Evolutionary conservation across 768 basidiomycete species (phyloP).

Genomic region (Suillus occidentalis): DNA sequence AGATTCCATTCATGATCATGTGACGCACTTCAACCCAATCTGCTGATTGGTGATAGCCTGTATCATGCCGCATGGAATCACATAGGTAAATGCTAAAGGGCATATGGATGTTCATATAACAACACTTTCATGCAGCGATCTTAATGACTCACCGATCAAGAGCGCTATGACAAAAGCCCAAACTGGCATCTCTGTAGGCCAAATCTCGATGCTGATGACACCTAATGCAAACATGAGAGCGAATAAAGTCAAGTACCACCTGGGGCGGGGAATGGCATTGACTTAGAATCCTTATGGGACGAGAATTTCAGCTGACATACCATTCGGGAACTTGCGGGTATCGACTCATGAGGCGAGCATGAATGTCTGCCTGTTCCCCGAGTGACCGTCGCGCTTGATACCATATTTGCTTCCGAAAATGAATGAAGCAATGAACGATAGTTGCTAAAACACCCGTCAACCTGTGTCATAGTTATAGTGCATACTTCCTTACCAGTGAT

Average conservation of each 20-base stretch:
- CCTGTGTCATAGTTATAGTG: background rate
- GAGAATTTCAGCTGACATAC: background rate
- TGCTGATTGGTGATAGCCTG: slow-evolving; percentile 80
- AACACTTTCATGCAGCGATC: background rate
- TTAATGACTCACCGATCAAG: slow-evolving; percentile 39
- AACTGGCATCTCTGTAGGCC: slow-evolving; percentile 73
- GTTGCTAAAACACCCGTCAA: slow-evolving; percentile 19
- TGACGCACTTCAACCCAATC: slow-evolving; percentile 56
- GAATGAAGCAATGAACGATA: slow-evolving; percentile 43
- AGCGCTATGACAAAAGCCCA: slow-evolving; percentile 69
- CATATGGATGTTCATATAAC: background rate
- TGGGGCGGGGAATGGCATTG: slow-evolving; percentile 23
- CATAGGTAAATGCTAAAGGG: slow-evolving; percentile 39
- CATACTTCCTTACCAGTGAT: slow-evolving; percentile 57
- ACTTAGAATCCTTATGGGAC: background rate
- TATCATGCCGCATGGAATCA: slow-evolving; percentile 58
- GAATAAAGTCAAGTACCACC: slow-evolving; percentile 81
- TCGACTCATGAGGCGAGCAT: slow-evolving; percentile 75
- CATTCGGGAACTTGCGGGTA: slow-evolving; percentile 48
- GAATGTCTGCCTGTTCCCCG: slow-evolving; percentile 80
- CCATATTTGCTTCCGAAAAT: slow-evolving; percentile 80
- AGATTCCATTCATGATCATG: background rate
- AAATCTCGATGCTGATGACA: slow-evolving; percentile 67
- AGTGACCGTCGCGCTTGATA: slow-evolving; percentile 66
- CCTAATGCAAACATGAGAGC: slow-evolving; percentile 70